Base-by-base conservation (phyloP, 2,329 filamentous ascomycete genomes). In the Periconia digitata region DNA sequence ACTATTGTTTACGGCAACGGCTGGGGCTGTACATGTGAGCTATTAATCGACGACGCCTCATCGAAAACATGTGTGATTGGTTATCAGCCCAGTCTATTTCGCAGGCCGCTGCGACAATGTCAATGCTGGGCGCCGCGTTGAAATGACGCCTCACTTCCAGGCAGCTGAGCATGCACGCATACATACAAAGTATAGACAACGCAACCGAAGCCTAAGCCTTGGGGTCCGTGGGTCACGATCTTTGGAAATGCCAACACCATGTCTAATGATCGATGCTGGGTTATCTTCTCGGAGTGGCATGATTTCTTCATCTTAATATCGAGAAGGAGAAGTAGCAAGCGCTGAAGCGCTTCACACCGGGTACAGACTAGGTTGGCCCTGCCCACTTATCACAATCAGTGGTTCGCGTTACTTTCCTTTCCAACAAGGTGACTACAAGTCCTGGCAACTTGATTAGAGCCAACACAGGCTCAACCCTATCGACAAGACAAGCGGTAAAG, bases 351-450 rank as follows among this genome's bases (percentile, higher is more conserved):
- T 38, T 40, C 20, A 23, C 38, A 24, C 24, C 16, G 12, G 24
- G n/a, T 8, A 13, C 37, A 22, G 23, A 21, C 21, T 36, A 38
- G 38, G 35, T 42, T 39, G 44, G 44, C 20, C 44, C 44, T 38
- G 27, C n/a, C 27, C 4, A 32, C 12, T 38, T 16, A 8, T 27
- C 3, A 38, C 36, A 38, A 21, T 36, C 16, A 10, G 10, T 18
- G 35, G 20, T 47, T 42, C 44, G 44, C 44, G 38, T 41, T 29
- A 47, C 44, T 29, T 47, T 35, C 44, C 44, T 16, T n/a, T n/a
- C n/a, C n/a, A n/a, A n/a, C n/a, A n/a, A n/a, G n/a, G n/a, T n/a
- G n/a, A n/a, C n/a, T n/a, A n/a, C n/a, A n/a, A n/a, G n/a, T n/a
- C n/a, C n/a, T n/a, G n/a, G n/a, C n/a, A n/a, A n/a, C n/a, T n/a